A percentile compares a stretch with the other conserved stretches of the same genome.
phyloP scores from a whole-genome alignment of 2,329 filamentous ascomycete species.

The Metarhizium sp. region DNA sequence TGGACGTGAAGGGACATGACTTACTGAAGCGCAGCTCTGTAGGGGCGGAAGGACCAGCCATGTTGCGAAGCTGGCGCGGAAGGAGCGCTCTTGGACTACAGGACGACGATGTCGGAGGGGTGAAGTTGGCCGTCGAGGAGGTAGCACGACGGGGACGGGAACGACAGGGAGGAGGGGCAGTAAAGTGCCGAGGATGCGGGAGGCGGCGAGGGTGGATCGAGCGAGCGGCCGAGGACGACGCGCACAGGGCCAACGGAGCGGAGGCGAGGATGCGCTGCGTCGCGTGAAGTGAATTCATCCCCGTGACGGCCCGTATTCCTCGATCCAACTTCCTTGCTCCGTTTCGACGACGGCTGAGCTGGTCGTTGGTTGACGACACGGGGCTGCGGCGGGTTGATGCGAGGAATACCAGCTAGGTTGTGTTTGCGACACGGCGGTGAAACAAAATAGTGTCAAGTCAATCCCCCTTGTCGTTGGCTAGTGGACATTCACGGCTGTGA shows the following conservation, averaged over 20 bases:
- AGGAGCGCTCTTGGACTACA: background rate
- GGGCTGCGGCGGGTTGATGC: background rate
- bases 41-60: constrained; percentile 4
- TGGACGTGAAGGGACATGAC: constrained; percentile 6
- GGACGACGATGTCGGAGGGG: background rate
- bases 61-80: background rate
- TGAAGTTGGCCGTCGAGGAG: background rate
- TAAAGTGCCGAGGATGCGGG: background rate
- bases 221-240: background rate
- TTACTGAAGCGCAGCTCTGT: constrained; percentile 24
- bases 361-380: too few relatives aligned
- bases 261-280: background rate
- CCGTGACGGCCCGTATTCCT: background rate
- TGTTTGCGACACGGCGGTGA: background rate
- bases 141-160: background rate
- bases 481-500: background rate
- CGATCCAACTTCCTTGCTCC: too few relatives aligned
- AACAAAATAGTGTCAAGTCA: background rate
- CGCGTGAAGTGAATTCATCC: background rate
- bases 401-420: background rate
- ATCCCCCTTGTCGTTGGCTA: background rate
- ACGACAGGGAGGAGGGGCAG: background rate
- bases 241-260: background rate
- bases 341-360: too few relatives aligned
- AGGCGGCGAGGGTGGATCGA: background rate